Conservation (phyloP, 371 early-diverging fungal genomes). For the Saksenaea vasiformis region DNA sequence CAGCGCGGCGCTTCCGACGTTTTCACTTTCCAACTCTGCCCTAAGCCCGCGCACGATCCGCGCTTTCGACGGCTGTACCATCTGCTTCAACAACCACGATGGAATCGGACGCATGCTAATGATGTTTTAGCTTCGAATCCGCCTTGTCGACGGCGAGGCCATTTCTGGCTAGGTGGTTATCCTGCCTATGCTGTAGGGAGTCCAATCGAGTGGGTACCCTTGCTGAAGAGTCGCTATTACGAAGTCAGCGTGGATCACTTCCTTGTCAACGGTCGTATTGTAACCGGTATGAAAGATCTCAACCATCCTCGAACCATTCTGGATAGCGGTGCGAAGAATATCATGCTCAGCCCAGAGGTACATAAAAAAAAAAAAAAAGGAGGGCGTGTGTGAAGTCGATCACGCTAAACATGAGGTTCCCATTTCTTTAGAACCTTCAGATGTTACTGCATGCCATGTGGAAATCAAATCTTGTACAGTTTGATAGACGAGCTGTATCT, state of each 20-base stretch:
- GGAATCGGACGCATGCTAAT: neutral
- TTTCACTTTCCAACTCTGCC: slow-evolving; percentile 17
- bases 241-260: slow-evolving; percentile 41
- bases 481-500: slow-evolving; percentile 12
- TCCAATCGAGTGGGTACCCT: slow-evolving; percentile 11
- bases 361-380: neutral
- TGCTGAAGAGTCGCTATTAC: slow-evolving; percentile 31
- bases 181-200: neutral
- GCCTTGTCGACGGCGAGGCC: slow-evolving; percentile 6
- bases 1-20: slow-evolving; percentile 9
- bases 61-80: neutral
- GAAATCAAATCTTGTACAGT: slow-evolving; percentile 16
- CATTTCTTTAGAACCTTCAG: slow-evolving; percentile 26
- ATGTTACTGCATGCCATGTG: slow-evolving; percentile 30
- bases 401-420: neutral
- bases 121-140: no score
- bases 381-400: neutral
- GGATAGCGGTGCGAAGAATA: slow-evolving; percentile 43
- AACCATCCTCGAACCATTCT: slow-evolving; percentile 39
- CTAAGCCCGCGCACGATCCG: slow-evolving; percentile 3
- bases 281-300: slow-evolving; percentile 28
- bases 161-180: slow-evolving; percentile 24
- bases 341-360: slow-evolving; percentile 32
- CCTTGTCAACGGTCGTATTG: slow-evolving; percentile 25
- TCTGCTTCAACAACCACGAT: neutral